A percentile compares a stretch with the other conserved stretches of the same genome.
phyloP scores from a whole-genome alignment of 2,329 filamentous ascomycete species.

The Ceratocystis variospora region DNA sequence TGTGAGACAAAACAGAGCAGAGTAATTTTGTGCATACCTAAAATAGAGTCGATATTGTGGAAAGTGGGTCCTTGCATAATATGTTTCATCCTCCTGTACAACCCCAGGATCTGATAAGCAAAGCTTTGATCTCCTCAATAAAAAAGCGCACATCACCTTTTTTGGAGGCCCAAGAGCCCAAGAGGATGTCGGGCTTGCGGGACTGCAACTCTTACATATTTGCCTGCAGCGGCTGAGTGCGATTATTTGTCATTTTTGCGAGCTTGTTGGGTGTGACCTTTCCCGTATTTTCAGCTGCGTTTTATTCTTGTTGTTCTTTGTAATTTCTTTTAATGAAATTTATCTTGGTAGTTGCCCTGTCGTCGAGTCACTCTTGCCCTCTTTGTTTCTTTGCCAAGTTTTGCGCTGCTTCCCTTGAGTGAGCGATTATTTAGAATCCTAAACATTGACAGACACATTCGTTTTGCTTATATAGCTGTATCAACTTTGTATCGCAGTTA shows the following conservation, averaged over 20 bases:
- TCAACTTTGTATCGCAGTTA: neutral
- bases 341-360: neutral
- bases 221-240: neutral
- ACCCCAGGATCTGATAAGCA: conserved; percentile 8
- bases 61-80: neutral
- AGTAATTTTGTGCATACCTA: neutral
- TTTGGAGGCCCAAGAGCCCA: neutral
- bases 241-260: neutral
- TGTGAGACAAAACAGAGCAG: neutral
- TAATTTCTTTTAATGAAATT: too few species aligned
- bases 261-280: neutral
- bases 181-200: neutral
- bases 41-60: neutral
- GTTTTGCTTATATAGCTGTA: neutral
- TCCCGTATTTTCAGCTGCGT: neutral
- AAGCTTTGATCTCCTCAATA: neutral
- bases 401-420: neutral
- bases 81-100: neutral
- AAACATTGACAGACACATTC: neutral
- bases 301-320: neutral
- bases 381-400: neutral
- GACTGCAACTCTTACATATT: neutral
- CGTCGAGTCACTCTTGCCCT: neutral
- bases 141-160: neutral
- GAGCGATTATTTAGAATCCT: neutral